A percentile compares a stretch with the other conserved stretches of the same genome.
Evolutionary conservation across 2,329 filamentous ascomycete genomes (phyloP).

Genomic region (Aspergillus sp.): DNA sequence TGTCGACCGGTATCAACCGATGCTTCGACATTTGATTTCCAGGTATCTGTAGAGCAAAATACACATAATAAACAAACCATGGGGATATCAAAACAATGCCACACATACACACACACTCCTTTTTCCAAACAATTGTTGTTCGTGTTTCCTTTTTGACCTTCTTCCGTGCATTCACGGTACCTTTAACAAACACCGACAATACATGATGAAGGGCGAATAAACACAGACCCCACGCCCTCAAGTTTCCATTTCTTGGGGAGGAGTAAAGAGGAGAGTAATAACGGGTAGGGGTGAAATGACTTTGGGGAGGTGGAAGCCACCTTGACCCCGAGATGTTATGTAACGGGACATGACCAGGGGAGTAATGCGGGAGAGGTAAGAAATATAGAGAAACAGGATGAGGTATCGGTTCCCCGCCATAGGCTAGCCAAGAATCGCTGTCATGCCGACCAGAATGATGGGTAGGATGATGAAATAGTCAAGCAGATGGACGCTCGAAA

Average conservation of each 20-base stretch:
- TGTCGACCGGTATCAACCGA: neutral
- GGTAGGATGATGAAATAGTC: neutral
- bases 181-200: neutral
- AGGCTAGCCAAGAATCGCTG: neutral
- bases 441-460: neutral
- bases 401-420: neutral
- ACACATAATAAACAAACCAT: slow-evolving; percentile 15
- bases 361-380: neutral
- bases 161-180: neutral
- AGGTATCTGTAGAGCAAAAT: neutral
- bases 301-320: neutral
- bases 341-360: neutral
- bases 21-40: slow-evolving; percentile 3
- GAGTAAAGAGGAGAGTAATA: neutral
- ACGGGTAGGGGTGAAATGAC: neutral
- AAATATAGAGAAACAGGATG: neutral
- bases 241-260: slow-evolving; percentile 7
- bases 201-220: slow-evolving; percentile 6
- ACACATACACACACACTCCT: slow-evolving; percentile 13
- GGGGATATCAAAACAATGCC: slow-evolving; percentile 14
- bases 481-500: slow-evolving; percentile 13
- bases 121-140: slow-evolving; percentile 8
- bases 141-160: slow-evolving; percentile 8
- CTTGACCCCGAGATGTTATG: neutral
- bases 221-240: slow-evolving; percentile 13